phyloP scores from a whole-genome alignment of 2,329 filamentous ascomycete genomes.

The Penicillium sp. region DNA sequence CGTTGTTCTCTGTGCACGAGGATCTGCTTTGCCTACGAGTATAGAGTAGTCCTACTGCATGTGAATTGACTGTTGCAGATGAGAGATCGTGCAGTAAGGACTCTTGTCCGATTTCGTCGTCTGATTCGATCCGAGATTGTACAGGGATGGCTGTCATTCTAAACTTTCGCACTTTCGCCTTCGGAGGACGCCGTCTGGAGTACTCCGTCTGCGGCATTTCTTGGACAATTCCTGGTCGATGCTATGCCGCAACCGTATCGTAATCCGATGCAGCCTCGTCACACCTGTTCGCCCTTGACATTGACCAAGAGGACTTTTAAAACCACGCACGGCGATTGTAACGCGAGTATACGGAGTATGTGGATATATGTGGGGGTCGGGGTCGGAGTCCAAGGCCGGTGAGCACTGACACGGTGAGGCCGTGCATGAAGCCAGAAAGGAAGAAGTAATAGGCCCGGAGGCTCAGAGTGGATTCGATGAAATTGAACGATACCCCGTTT shows the following conservation, averaged over 20 bases:
- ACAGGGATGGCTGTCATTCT: constrained; percentile 6
- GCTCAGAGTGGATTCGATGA: constrained; percentile 5
- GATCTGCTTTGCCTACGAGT: not conserved
- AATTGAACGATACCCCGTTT: constrained; percentile 5
- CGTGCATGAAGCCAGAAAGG: constrained; percentile 16
- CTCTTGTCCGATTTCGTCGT: constrained; percentile 10
- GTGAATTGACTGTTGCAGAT: no score
- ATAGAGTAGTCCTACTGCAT: no score
- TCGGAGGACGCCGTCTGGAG: constrained; percentile 1
- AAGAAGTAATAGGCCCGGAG: constrained; percentile 10
- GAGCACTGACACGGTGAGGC: constrained; percentile 21
- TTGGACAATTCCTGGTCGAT: constrained; percentile 6
- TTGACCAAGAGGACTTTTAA: not conserved
- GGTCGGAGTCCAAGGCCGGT: not conserved
- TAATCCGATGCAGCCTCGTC: constrained; percentile 13
- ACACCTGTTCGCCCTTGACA: not conserved
- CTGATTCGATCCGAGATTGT: constrained; percentile 15
- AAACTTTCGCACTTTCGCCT: constrained; percentile 5
- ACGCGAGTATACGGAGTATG: no score
- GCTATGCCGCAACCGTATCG: not conserved
- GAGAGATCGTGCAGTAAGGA: not conserved
- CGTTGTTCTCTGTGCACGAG: not conserved
- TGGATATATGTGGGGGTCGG: not conserved
- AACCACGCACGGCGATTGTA: no score
- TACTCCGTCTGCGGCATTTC: not conserved